Evolutionary conservation across 345 rosid genomes (phyloP).

Genomic region (Raphanus sativus): DNA sequence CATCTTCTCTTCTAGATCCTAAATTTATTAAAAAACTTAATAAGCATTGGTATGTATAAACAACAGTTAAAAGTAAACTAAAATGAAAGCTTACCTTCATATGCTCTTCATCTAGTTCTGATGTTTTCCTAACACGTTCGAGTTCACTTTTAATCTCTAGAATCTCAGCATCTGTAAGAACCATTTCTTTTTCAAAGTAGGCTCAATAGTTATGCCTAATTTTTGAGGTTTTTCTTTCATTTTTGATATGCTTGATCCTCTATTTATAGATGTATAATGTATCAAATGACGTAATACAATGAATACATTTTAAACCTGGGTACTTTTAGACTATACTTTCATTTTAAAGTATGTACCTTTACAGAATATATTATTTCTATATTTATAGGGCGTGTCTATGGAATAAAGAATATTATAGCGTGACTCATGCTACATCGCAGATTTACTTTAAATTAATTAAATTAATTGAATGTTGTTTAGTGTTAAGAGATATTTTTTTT

Average conservation of each 20-base stretch:
- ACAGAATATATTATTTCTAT: not conserved
- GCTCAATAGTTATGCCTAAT: not conserved
- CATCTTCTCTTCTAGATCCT: not conserved
- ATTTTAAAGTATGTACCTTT: not conserved
- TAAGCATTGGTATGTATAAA: not conserved
- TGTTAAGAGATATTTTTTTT: too few relatives aligned
- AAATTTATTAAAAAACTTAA: not conserved
- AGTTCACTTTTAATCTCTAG: not conserved
- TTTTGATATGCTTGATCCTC: not conserved
- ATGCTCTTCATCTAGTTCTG: not conserved
- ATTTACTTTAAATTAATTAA: not conserved
- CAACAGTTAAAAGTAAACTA: not conserved
- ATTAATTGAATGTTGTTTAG: not conserved
- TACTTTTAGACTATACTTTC: not conserved
- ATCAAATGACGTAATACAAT: not conserved
- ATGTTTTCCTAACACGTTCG: not conserved
- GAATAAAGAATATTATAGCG: not conserved
- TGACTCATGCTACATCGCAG: not conserved
- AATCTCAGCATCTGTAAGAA: conserved; percentile 6
- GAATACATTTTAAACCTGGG: not conserved
- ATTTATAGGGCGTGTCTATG: not conserved
- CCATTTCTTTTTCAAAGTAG: not conserved
- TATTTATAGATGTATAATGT: not conserved
- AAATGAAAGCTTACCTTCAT: not conserved
- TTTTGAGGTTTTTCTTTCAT: not conserved